Percentiles rank a stretch among this genome's conserved stretches.
Conservation (phyloP, 306 rosid genomes). For the Sindora glabra region DNA sequence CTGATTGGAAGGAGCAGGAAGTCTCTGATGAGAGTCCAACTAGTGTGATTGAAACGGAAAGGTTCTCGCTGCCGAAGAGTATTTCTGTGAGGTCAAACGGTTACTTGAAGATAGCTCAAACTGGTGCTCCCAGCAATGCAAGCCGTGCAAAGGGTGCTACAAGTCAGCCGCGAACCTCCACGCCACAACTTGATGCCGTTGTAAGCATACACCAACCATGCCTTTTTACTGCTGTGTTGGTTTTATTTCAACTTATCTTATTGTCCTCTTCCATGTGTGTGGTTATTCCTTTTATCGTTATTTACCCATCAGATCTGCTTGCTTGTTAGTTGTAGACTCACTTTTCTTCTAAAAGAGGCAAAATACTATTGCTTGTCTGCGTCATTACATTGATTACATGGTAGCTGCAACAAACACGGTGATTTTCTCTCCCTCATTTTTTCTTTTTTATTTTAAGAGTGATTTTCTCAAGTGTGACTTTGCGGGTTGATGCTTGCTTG, state of each 20-base stretch:
- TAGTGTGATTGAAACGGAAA: conserved; percentile 54
- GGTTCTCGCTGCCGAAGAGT: conserved; percentile 81
- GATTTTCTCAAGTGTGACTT: no score
- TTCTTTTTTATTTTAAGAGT: no score
- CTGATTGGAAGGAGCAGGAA: conserved; percentile 35
- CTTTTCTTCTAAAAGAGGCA: conserved; percentile 33
- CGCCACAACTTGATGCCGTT: conserved; percentile 39
- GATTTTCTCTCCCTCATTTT: no score
- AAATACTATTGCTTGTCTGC: conserved; percentile 7
- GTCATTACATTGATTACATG: conserved; percentile 29
- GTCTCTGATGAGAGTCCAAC: conserved; percentile 53
- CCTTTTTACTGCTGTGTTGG: neutral
- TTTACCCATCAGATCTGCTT: conserved; percentile 27
- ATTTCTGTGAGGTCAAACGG: conserved; percentile 85
- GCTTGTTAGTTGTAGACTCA: conserved; percentile 8
- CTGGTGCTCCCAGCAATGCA: conserved; percentile 30
- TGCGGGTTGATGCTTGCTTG: no score
- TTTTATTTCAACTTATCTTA: neutral
- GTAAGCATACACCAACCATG: conserved; percentile 30
- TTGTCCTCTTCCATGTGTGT: neutral
- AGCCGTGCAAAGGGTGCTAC: conserved; percentile 40
- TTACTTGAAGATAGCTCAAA: conserved; percentile 50
- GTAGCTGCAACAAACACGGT: conserved; percentile 34
- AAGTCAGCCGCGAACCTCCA: conserved; percentile 39
- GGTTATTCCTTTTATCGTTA: conserved; percentile 32